These are phyloP conservation scores for Cercospora sp. DNA, from an alignment of 2,329 filamentous ascomycete species.

Conservation along the genomic window DNA sequence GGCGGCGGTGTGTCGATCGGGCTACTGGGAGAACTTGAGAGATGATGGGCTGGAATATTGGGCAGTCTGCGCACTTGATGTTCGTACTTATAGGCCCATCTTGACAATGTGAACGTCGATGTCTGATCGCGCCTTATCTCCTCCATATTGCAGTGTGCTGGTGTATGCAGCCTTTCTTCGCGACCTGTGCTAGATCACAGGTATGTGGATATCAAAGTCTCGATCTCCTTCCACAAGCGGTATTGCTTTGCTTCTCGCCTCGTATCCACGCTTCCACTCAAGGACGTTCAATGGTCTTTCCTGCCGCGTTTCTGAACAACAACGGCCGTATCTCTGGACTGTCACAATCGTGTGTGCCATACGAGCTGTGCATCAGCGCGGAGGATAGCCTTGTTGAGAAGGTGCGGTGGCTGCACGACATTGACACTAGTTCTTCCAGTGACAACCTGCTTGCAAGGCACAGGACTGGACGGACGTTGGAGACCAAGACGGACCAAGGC, in stretches of 20 bases:
- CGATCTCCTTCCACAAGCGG: background rate
- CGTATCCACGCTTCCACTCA: background rate
- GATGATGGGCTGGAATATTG: background rate
- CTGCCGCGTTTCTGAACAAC: background rate
- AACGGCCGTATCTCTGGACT: background rate
- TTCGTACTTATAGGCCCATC: background rate
- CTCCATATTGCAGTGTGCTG: background rate
- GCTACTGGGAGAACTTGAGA: background rate
- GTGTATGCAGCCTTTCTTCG: background rate
- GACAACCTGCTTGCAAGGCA: background rate
- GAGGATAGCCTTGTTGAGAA: background rate
- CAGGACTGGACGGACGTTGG: background rate
- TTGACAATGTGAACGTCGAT: background rate
- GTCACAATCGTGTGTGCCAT: background rate
- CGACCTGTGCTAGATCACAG: background rate
- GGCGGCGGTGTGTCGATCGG: background rate
- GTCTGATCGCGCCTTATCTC: background rate
- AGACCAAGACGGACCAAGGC: constrained; percentile 12
- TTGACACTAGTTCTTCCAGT: background rate
- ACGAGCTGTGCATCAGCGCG: background rate
- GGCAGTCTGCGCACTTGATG: background rate
- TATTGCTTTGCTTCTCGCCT: background rate
- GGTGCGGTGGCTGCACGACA: background rate
- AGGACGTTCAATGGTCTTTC: background rate
- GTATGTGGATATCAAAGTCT: background rate